Evolutionary conservation across 305 asterid genomes (phyloP), one percentile per base, ranked within the genome.

Genomic region (Fraxinus ornus): DNA sequence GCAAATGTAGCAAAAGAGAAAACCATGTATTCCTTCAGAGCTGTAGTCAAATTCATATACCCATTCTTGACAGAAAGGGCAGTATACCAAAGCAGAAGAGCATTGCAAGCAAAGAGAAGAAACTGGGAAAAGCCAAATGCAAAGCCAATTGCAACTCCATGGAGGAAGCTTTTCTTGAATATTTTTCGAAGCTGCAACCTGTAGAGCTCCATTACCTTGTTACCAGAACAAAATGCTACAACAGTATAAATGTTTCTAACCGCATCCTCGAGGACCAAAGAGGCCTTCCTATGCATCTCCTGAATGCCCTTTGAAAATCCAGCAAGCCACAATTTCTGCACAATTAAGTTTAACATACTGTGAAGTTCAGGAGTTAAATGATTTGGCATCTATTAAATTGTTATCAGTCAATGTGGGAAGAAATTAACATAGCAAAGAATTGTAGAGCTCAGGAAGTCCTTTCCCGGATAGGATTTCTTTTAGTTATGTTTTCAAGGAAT

Each of bases 221-320:
- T 93, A 83, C 99, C 98, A 74, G 99, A 97, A 88, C 99, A 97
- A 84, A 97, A 97, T 73, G 99, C 95, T 74, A 97, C 98, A 75
- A 97, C 99, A 9, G 99, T 94, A 77, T 97, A 96, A 64, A 96
- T 96, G 81, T 96, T 96, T 88, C 99, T 90, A 83, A 96, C 99
- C 21, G 99, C 98, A 86, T 97, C 99, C 91, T 97, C 98, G 81
- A 97, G 91, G 78, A 94, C 99, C 88, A 97, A 89, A 33, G 99
- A 97, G 81, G 98, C 99, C 87, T 94, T 97, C 91, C 99, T 89
- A 72, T 97, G 99, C 99, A 97, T 97, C 88, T 97, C 99, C 86
- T 97, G 99, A 80, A 97, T 94, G 82, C 99, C 99, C 89, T 94
- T 97, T 9, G 99, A 97, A 88, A 97, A 97, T 85, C 99, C 99